These are phyloP conservation scores for Naegleria gruberi DNA, from an alignment of 208 protist species.

Conservation along the genomic window DNA sequence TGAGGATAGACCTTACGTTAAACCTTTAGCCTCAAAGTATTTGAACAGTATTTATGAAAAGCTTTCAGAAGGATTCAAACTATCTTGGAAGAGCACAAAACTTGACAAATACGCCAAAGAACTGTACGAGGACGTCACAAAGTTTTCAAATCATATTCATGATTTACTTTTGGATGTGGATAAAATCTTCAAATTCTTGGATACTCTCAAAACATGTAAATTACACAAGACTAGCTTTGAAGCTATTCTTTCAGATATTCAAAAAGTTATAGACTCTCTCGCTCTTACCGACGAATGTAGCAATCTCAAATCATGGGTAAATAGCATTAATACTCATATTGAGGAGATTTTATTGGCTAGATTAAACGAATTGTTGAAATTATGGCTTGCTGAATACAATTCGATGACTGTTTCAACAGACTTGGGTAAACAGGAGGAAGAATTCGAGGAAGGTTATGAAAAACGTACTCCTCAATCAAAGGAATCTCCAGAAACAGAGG, in stretches of 20 bases:
- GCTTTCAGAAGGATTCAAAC: conserved; percentile 48
- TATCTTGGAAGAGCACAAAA: conserved; percentile 43
- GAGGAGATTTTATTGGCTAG: neutral
- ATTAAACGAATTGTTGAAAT: neutral
- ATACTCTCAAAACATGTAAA: conserved; percentile 45
- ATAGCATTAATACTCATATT: neutral
- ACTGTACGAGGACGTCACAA: conserved; percentile 42
- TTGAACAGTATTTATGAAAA: conserved; percentile 44
- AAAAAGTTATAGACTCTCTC: conserved; percentile 3
- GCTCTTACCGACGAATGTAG: neutral
- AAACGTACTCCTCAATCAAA: too few species aligned
- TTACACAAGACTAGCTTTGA: conserved; percentile 35
- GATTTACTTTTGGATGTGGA: conserved; percentile 40
- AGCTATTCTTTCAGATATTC: conserved; percentile 23
- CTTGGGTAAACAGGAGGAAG: neutral
- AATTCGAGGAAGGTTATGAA: neutral
- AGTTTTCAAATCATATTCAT: conserved; percentile 53
- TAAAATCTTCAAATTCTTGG: conserved; percentile 41
- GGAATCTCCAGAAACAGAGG: neutral
- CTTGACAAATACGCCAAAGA: conserved; percentile 50
- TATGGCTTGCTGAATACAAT: neutral
- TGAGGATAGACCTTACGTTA: conserved; percentile 16
- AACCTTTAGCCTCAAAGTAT: conserved; percentile 47
- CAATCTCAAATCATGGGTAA: neutral
- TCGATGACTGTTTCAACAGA: neutral